phyloP scores from a whole-genome alignment of 306 rosid genomes.

The Malus sieversii region DNA sequence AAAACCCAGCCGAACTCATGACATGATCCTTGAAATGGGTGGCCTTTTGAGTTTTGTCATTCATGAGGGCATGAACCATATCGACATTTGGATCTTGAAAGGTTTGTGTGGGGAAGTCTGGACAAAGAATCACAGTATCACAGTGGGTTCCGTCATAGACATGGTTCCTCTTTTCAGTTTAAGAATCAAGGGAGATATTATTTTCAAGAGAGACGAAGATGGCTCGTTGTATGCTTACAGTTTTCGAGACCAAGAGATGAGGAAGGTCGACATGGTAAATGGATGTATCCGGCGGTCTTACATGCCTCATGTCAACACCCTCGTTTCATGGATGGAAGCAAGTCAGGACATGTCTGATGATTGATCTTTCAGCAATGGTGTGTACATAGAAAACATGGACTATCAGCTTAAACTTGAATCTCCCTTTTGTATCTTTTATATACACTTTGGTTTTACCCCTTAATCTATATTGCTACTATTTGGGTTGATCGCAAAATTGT shows the following conservation, averaged over 20 bases:
- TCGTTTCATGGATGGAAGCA: conserved; percentile 31
- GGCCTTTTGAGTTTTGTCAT: conserved; percentile 26
- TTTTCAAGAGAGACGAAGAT: conserved; percentile 29
- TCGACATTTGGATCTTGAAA: conserved; percentile 44
- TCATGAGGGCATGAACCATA: conserved; percentile 23
- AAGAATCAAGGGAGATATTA: conserved; percentile 34
- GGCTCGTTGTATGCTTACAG: conserved; percentile 31
- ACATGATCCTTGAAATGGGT: conserved; percentile 32
- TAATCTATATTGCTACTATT: too few species aligned
- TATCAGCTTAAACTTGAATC: too few species aligned
- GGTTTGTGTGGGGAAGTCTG: conserved; percentile 30
- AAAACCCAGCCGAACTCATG: conserved; percentile 14
- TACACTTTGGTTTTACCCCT: too few species aligned
- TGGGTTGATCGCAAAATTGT: too few species aligned
- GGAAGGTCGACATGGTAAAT: conserved; percentile 3
- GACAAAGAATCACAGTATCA: conserved; percentile 39
- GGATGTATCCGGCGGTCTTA: background rate
- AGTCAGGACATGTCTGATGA: too few species aligned
- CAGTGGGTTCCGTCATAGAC: conserved; percentile 21
- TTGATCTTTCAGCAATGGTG: too few species aligned
- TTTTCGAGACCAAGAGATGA: conserved; percentile 26
- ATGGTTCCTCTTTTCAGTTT: conserved; percentile 38
- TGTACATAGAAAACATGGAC: too few species aligned
- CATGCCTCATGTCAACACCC: conserved; percentile 42
- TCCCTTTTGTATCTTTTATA: too few species aligned